Evolutionary conservation across 202 grass and related monocot species (phyloP).

Genomic region (Elaeis oleifera): DNA sequence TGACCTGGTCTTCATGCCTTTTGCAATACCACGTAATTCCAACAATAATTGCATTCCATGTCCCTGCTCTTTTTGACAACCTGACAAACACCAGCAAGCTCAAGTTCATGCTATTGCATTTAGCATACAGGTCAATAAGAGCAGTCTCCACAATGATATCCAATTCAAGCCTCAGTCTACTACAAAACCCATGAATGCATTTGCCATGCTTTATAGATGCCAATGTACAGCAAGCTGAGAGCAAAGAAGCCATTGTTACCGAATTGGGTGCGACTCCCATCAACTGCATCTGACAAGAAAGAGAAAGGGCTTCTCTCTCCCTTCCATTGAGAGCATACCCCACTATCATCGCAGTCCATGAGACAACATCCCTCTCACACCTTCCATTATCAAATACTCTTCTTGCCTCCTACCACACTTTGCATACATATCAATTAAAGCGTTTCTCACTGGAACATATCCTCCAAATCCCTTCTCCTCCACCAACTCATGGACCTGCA

Average conservation of each 20-base stretch:
- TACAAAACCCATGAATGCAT: constrained; percentile 15
- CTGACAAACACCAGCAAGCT: constrained; percentile 15
- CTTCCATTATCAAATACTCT: constrained; percentile 38
- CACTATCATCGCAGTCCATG: constrained; percentile 23
- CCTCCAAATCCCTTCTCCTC: constrained; percentile 31
- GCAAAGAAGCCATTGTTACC: constrained; percentile 14
- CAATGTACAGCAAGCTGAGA: constrained; percentile 3
- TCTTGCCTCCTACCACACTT: constrained; percentile 47
- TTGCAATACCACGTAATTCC: too few relatives aligned
- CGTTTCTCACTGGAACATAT: constrained; percentile 38
- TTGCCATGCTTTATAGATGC: constrained; percentile 6
- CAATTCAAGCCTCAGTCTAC: constrained; percentile 5
- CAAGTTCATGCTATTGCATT: constrained; percentile 9
- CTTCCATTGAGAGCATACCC: constrained; percentile 16
- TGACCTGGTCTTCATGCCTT: too few relatives aligned
- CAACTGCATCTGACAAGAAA: constrained; percentile 9
- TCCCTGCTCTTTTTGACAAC: constrained; percentile 36
- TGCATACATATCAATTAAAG: constrained; percentile 67
- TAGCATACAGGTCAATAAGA: constrained; percentile 23
- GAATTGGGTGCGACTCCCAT: constrained; percentile 19
- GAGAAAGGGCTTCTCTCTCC: constrained; percentile 4
- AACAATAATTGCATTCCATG: constrained; percentile 49
- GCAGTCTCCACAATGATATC: constrained; percentile 25
- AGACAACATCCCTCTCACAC: constrained; percentile 13
- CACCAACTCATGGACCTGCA: constrained; percentile 37